phyloP scores from a whole-genome alignment of 768 basidiomycete genomes.

The Phylloporus rhodoxanthus region DNA sequence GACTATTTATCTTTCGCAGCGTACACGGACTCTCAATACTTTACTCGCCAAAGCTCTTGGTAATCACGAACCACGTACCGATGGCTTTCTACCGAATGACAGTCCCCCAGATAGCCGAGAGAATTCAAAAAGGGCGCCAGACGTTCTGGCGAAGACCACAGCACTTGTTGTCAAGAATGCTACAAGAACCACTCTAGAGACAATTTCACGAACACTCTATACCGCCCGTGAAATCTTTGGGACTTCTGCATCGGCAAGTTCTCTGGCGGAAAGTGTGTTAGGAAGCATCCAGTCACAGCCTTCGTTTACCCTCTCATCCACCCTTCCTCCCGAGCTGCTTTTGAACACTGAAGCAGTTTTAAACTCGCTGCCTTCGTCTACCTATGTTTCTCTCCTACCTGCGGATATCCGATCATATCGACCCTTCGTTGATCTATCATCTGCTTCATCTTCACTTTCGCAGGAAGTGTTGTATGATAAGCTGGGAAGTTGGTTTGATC shows the following conservation, averaged over 20 bases:
- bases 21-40: slow-evolving; percentile 51
- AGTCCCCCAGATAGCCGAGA: slow-evolving; percentile 21
- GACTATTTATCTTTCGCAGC: slow-evolving; percentile 63
- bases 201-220: slow-evolving; percentile 53
- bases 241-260: slow-evolving; percentile 27
- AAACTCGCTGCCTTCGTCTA: slow-evolving; percentile 70
- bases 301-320: slow-evolving; percentile 17
- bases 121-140: not conserved
- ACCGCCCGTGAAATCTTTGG: slow-evolving; percentile 56
- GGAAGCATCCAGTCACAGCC: slow-evolving; percentile 56
- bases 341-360: slow-evolving; percentile 68
- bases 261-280: slow-evolving; percentile 54
- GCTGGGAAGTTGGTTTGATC: slow-evolving; percentile 59
- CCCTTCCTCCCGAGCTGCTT: slow-evolving; percentile 46
- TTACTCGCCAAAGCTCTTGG: slow-evolving; percentile 35
- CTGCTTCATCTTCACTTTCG: slow-evolving; percentile 49
- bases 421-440: slow-evolving; percentile 74
- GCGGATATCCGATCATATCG: slow-evolving; percentile 66
- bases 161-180: slow-evolving; percentile 51
- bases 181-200: slow-evolving; percentile 46
- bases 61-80: slow-evolving; percentile 18
- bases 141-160: slow-evolving; percentile 27
- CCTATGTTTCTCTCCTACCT: slow-evolving; percentile 76
- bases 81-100: slow-evolving; percentile 37
- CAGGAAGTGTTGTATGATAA: slow-evolving; percentile 40